These are phyloP conservation scores for Diaporthe sp. DNA, from an alignment of 2,329 filamentous ascomycete genomes.

Conservation along the genomic window DNA sequence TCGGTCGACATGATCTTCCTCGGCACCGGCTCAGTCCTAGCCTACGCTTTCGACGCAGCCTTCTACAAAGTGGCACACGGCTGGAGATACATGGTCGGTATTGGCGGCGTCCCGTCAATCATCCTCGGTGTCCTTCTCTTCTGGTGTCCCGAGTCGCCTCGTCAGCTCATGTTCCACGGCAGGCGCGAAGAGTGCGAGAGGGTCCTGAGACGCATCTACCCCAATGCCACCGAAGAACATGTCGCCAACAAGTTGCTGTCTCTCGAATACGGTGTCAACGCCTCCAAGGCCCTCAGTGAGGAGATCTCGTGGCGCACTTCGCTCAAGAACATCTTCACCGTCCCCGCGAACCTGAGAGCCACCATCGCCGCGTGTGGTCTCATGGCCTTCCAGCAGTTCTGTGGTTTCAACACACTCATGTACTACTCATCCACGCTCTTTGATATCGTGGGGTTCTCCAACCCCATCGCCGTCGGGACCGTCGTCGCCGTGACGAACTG, in stretches of 20 bases:
- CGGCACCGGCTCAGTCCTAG: constrained; percentile 57
- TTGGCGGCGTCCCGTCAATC: constrained; percentile 62
- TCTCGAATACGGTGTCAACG: constrained; percentile 56
- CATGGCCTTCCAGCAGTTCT: constrained; percentile 66
- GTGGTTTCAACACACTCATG: constrained; percentile 65
- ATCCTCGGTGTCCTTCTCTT: constrained; percentile 57
- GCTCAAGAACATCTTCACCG: constrained; percentile 60
- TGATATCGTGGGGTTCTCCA: constrained; percentile 62
- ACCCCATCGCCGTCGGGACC: constrained; percentile 61
- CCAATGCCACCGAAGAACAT: constrained; percentile 56
- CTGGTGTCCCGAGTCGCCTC: constrained; percentile 63
- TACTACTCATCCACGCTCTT: constrained; percentile 66
- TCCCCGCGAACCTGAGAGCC: constrained; percentile 59
- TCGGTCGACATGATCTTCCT: constrained; percentile 52
- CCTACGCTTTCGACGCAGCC: constrained; percentile 56
- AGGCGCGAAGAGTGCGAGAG: constrained; percentile 54
- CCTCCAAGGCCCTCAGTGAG: constrained; percentile 53
- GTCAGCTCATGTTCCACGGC: constrained; percentile 60
- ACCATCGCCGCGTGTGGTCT: constrained; percentile 61
- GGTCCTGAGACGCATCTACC: constrained; percentile 57
- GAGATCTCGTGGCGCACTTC: constrained; percentile 57
- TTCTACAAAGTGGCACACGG: constrained; percentile 57
- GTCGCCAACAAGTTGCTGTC: constrained; percentile 59
- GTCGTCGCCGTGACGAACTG: constrained; percentile 62
- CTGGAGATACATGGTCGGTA: constrained; percentile 65